phyloP scores from a whole-genome alignment of 306 rosid species.

The Ochetophila trinervis region DNA sequence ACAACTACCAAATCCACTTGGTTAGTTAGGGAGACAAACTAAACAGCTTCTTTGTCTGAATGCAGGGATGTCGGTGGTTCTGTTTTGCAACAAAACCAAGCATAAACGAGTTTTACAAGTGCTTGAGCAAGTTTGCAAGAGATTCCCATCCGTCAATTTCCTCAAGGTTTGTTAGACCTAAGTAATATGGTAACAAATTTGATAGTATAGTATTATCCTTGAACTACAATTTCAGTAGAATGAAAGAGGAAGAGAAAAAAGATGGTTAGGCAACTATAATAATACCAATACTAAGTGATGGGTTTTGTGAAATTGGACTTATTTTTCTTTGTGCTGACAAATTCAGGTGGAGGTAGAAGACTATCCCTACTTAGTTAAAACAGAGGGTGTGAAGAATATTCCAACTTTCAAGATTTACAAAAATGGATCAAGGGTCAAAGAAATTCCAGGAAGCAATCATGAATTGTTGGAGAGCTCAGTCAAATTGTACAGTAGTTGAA shows the following conservation, averaged over 20 bases:
- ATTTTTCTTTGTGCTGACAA: background rate
- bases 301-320: background rate
- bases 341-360: conserved; percentile 88
- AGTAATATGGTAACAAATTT: background rate
- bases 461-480: conserved; percentile 71
- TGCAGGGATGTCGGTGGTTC: conserved; percentile 91
- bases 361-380: conserved; percentile 74
- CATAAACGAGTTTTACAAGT: conserved; percentile 55
- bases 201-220: too few relatives aligned
- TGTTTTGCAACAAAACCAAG: conserved; percentile 65
- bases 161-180: conserved; percentile 61
- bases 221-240: too few relatives aligned
- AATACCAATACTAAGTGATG: too few relatives aligned
- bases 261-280: background rate
- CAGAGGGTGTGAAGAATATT: conserved; percentile 62
- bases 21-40: background rate
- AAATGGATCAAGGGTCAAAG: conserved; percentile 82
- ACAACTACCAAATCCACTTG: background rate
- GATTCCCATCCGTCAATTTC: conserved; percentile 81
- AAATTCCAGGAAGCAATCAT: conserved; percentile 60
- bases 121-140: conserved; percentile 73
- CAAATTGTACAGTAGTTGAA: conserved; percentile 67
- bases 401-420: conserved; percentile 92
- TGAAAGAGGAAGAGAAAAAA: background rate
- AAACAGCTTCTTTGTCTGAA: background rate